Evolutionary conservation across 2,329 filamentous ascomycete species (phyloP), one percentile per base, ranked within the genome.

Genomic region (Periconia macrospinosa): DNA sequence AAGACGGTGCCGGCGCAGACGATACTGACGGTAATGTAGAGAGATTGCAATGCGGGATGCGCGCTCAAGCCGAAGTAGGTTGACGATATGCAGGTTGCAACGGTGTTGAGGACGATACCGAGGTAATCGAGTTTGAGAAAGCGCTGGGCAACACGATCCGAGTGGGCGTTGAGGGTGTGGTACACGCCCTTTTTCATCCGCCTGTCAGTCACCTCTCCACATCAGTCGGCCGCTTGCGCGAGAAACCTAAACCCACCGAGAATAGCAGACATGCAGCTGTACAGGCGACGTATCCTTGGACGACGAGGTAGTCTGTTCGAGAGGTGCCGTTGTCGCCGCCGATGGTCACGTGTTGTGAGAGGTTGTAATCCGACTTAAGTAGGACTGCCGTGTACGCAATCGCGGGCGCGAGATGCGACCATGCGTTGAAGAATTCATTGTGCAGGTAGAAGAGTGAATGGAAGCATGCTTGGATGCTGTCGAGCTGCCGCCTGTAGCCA

Each of bases 101-200:
- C 37, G 33, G 54, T 54, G 42, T 45, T 57, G 1, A 57, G 45
- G 18, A 52, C 46, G 10, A 57, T 57, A 15, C 54, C 54, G 41
- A 57, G 54, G 40, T 57, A 57, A 41, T 57, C 54, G 11, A 57
- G 41, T 41, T 57, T 57, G 27, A 57, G 33, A 10, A 43, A 33
- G 13, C 45, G 37, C 2, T 30, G 42, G 7, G 52, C 51, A 1
- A 57, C 40, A 23, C 30, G 30, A 30, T 48, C 47, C 6, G 54
- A 57, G 44, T 57, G 52, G n/a, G 43, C 37, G 18, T 46, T 46
- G 2, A 53, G 35, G n/a, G 27, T 30, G 37, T 57, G 54, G 42
- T 35, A 57, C 17, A 41, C 23, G 23, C 41, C 45, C 49, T 50
- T 19, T 41, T 1, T 13, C 27, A 30, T 50, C 14, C 44, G 40